These are phyloP conservation scores for Zopfochytrium polystomum DNA, from an alignment of 371 early-diverging fungal genomes.

Conservation along the genomic window DNA sequence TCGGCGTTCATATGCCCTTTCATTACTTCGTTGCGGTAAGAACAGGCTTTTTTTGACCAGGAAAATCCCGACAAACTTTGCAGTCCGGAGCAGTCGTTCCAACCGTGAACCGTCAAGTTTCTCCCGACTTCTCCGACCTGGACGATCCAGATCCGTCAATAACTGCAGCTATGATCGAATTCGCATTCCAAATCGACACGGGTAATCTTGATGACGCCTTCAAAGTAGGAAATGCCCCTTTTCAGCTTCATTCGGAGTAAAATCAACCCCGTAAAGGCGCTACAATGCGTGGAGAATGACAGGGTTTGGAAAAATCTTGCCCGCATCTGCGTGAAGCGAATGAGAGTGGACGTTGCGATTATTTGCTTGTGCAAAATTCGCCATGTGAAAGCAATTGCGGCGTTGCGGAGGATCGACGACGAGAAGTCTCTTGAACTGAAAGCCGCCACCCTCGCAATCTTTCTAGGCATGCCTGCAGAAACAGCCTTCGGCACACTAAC, in stretches of 20 bases:
- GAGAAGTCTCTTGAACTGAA: slow-evolving; percentile 20
- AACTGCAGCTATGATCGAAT: slow-evolving; percentile 43
- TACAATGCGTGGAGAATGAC: slow-evolving; percentile 40
- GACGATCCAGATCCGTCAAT: slow-evolving; percentile 30
- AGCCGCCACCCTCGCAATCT: slow-evolving; percentile 33
- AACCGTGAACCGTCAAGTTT: slow-evolving; percentile 3
- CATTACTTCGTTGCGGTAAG: slow-evolving; percentile 36
- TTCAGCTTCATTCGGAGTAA: not conserved
- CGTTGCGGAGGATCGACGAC: slow-evolving; percentile 17
- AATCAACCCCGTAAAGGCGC: slow-evolving; percentile 26
- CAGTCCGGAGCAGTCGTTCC: slow-evolving; percentile 3
- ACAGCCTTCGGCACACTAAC: not conserved
- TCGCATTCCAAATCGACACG: slow-evolving; percentile 42
- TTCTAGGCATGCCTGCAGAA: slow-evolving; percentile 31
- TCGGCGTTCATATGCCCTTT: slow-evolving; percentile 40
- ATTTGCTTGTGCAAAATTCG: slow-evolving; percentile 46
- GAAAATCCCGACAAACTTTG: slow-evolving; percentile 18
- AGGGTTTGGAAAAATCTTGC: slow-evolving; percentile 51
- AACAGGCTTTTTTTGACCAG: not conserved
- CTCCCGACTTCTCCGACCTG: slow-evolving; percentile 38
- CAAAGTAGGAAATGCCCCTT: slow-evolving; percentile 27
- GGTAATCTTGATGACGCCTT: slow-evolving; percentile 51
- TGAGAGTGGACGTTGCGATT: slow-evolving; percentile 37
- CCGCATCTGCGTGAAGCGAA: slow-evolving; percentile 46
- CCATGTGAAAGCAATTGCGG: slow-evolving; percentile 39